Evolutionary conservation across 352 stramenopile species (phyloP), one percentile per base, ranked within the genome.

Genomic region (Pythium angustatum): DNA sequence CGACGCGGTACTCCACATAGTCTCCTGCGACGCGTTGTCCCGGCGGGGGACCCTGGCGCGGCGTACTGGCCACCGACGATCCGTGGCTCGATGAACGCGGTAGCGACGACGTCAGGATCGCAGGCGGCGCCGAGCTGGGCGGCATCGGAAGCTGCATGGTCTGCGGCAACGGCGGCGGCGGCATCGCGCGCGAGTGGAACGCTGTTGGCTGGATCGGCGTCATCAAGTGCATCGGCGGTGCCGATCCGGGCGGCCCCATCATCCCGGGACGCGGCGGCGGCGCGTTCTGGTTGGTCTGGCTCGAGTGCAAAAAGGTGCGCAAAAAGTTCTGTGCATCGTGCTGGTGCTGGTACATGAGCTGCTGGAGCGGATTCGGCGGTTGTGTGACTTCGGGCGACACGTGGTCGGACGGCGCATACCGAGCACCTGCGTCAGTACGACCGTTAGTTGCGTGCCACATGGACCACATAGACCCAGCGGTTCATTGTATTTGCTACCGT

Each of bases 371-470:
- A 55, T 90, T 83, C 19, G 73, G 75, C 41, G 76, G 85, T 44
- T 88, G 83, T 57, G 83, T 90, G 52, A 90, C 73, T 57, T 91
- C 80, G 2, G 80, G 83, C 34, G 78, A 84, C 14, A 81, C 66
- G 58, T 85, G 72, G 52, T 88, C 80, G 0, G 76, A 69, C 53
- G 79, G 71, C 44, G 78, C 77, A 44, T 79, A 91, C 43, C 82
- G 82, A 8, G 52, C 76, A 80, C 49, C 44, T 63, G 30, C 22
- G 3, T 21, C 33, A 26, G 48, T 22, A 49, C 5, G 12, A n/a
- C n/a, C n/a, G n/a, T n/a, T n/a, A n/a, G n/a, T n/a, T n/a, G n/a
- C n/a, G n/a, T n/a, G n/a, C n/a, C n/a, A n/a, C n/a, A n/a, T n/a
- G n/a, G n/a, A n/a, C n/a, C n/a, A n/a, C n/a, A n/a, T n/a, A n/a